A percentile compares a stretch with the other conserved stretches of the same genome.
Conservation (phyloP, 768 basidiomycete genomes). For the Agaricus sinodeliciosus region DNA sequence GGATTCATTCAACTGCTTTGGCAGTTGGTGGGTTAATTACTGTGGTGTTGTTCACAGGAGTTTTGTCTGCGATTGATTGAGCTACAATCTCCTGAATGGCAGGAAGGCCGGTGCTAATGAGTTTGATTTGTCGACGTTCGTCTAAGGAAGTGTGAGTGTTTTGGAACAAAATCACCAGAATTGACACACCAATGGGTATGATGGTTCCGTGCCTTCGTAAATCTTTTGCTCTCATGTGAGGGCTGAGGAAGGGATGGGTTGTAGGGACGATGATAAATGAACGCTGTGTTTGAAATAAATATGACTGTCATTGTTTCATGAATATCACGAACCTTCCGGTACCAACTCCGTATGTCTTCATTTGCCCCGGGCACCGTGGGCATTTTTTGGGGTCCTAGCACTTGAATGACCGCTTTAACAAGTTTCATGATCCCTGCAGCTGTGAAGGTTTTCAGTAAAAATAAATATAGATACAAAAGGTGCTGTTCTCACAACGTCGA, state of each 20-base stretch:
- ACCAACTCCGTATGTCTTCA: constrained; percentile 64
- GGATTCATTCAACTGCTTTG: constrained; percentile 1
- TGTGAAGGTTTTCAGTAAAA: constrained; percentile 8
- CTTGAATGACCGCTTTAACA: constrained; percentile 72
- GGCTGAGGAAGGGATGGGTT: constrained; percentile 48
- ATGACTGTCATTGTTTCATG: not conserved
- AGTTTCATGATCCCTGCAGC: constrained; percentile 50
- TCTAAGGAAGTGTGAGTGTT: constrained; percentile 29
- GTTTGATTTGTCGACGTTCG: constrained; percentile 66
- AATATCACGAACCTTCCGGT: constrained; percentile 45
- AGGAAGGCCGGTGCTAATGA: constrained; percentile 63
- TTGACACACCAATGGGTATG: constrained; percentile 48
- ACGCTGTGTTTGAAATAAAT: constrained; percentile 37
- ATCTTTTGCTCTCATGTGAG: constrained; percentile 32
- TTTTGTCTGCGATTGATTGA: constrained; percentile 12
- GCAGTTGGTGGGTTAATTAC: not conserved
- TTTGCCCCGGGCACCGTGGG: constrained; percentile 49
- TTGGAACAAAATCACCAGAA: not conserved
- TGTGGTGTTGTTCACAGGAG: not conserved
- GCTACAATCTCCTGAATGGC: constrained; percentile 54
- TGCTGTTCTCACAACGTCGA: constrained; percentile 49
- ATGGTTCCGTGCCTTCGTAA: constrained; percentile 62
- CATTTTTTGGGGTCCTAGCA: constrained; percentile 59
- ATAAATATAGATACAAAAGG: not conserved
- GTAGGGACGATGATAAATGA: constrained; percentile 67